These are phyloP conservation scores for Chlamydomonas reinhardtii DNA, from an alignment of 163 green algal genomes.

Conservation along the genomic window DNA sequence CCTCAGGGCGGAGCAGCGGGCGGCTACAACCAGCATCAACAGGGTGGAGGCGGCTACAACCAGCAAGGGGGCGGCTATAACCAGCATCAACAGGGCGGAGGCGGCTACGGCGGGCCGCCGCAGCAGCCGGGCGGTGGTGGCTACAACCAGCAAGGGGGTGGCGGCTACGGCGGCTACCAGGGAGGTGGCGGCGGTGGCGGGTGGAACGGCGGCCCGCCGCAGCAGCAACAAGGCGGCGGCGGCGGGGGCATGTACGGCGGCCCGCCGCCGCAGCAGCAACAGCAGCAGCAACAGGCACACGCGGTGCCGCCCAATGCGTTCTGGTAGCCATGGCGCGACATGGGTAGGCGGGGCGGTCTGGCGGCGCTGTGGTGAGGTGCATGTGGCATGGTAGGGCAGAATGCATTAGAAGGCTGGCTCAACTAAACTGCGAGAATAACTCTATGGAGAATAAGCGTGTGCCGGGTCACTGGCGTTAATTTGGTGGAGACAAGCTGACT, in stretches of 20 bases:
- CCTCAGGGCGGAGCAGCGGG: neutral
- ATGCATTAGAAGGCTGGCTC: no score
- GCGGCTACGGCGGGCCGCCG: neutral
- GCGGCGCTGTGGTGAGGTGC: neutral
- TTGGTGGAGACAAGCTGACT: no score
- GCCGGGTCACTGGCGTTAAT: no score
- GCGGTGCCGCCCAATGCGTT: conserved; percentile 22
- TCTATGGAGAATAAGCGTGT: no score
- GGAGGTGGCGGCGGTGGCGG: conserved; percentile 18
- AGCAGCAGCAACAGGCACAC: conserved; percentile 13
- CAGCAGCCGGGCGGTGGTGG: neutral
- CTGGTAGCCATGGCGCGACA: neutral
- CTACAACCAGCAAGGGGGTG: neutral
- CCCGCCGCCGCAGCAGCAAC: conserved; percentile 19
- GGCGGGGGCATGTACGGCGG: conserved; percentile 30
- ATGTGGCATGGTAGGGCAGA: neutral
- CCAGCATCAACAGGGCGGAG: conserved; percentile 5
- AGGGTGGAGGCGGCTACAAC: neutral
- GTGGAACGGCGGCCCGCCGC: neutral
- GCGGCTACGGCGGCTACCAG: neutral
- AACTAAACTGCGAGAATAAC: no score
- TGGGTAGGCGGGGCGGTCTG: neutral
- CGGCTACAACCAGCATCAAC: conserved; percentile 3
- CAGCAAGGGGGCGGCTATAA: no score
- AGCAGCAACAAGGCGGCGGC: neutral